Evolutionary conservation across 2,329 filamentous ascomycete species (phyloP), one percentile per base, ranked within the genome.

Genomic region (Fusarium nelsonii): DNA sequence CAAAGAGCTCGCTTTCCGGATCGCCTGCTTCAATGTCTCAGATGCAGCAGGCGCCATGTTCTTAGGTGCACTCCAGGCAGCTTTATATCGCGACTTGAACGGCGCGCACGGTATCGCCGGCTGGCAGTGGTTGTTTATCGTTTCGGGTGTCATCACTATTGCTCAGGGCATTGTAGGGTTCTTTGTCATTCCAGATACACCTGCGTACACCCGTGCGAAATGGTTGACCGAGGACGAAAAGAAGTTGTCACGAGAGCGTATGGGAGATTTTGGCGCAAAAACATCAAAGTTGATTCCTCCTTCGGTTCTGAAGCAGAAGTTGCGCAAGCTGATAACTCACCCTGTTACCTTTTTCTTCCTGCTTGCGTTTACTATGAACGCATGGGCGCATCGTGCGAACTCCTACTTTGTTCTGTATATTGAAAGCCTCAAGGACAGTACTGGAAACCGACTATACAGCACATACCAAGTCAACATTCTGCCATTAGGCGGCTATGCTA

Each of bases 41-140:
- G 81, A 81, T 49, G 80, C 82, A 6, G 77, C 82, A 1, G 81
- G 82, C 4, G 78, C 76, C 33, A 81, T 82, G 72, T 84, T 84
- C 49, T 74, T 81, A 3, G 82, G 82, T 4, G 77, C 82, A 6
- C 77, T 84, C 8, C 82, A 82, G 16, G 79, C 79, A 2, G 81
- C 78, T 1, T 78, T 82, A 4, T 82, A 83, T 50, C 74, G 75
- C 20, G 77, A 79, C 39, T 77, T 84, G 67, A 78, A 83, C 50
- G 79, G 81, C 20, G 78, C 78, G 1, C 75, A 76, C 16, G 81
- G 81, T 0, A 70, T 83, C 4, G 71, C 72, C 2, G 82, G 81
- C 6, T 84, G 82, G 83, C 79, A 80, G 58, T 84, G 82, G 83
- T 74, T 84, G 0, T 84, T 83, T 34, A 80, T 84, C 36, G 79